Conservation (phyloP, 495 filamentous ascomycete species). For the Aspergillus avenaceus region DNA sequence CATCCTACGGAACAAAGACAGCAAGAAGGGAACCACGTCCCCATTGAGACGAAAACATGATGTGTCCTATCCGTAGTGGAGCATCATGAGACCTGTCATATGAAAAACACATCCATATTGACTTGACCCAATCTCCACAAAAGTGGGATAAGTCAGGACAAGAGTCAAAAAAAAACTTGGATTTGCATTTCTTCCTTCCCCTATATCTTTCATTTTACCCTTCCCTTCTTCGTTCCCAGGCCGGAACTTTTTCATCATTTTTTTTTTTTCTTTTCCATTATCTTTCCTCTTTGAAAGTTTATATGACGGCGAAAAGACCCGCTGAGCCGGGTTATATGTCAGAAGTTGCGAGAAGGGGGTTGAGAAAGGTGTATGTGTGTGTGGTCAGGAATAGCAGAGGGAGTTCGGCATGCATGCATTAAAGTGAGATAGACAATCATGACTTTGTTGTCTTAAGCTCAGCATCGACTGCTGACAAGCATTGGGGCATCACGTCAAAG, state of each 20-base stretch:
- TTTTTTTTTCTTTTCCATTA: neutral
- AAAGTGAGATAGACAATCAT: constrained; percentile 6
- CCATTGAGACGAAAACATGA: constrained; percentile 1
- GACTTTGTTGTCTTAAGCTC: neutral
- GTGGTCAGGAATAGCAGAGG: too few relatives aligned
- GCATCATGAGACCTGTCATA: constrained; percentile 3
- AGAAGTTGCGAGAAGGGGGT: neutral
- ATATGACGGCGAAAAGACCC: neutral
- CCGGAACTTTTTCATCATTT: constrained; percentile 2
- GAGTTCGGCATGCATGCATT: constrained; percentile 3
- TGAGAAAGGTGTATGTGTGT: too few relatives aligned
- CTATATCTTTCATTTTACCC: constrained; percentile 8
- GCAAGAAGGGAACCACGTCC: neutral
- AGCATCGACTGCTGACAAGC: neutral
- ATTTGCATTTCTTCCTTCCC: constrained; percentile 2
- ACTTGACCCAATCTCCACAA: too few relatives aligned
- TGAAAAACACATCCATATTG: too few relatives aligned
- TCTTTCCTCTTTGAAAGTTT: constrained; percentile 3
- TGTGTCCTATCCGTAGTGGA: neutral
- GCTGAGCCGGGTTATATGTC: neutral
- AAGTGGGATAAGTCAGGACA: too few relatives aligned
- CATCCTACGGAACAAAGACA: neutral
- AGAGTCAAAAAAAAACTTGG: neutral
- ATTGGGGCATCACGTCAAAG: neutral
- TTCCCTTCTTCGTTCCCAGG: constrained; percentile 8